Conservation (phyloP, 2,329 filamentous ascomycete genomes). For the Pyrenophora graminea region DNA sequence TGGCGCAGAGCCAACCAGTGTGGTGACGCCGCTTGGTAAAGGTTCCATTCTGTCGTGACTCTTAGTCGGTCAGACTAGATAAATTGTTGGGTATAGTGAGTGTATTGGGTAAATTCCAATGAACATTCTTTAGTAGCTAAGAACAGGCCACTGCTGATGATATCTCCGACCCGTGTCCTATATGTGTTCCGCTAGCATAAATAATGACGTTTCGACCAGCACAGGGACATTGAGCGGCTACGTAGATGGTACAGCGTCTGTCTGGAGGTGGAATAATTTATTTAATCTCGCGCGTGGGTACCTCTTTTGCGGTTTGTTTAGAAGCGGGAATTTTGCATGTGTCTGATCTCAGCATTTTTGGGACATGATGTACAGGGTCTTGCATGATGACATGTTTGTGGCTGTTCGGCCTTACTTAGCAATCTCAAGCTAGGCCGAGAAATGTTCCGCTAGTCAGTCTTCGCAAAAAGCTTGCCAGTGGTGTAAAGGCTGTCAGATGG, state of each 20-base stretch:
- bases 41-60: constrained; percentile 7
- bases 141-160: too few relatives aligned
- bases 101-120: background rate
- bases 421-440: constrained; percentile 13
- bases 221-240: background rate
- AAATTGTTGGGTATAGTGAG: constrained; percentile 1
- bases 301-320: constrained; percentile 5
- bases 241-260: constrained; percentile 7
- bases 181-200: too few relatives aligned
- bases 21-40: constrained; percentile 10
- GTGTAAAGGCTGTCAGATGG: constrained; percentile 3
- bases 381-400: constrained; percentile 24
- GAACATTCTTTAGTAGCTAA: background rate
- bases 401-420: constrained; percentile 1
- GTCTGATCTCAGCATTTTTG: constrained; percentile 28
- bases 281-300: background rate
- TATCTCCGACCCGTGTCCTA: too few relatives aligned
- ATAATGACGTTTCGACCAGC: too few relatives aligned
- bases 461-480: background rate
- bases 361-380: constrained; percentile 29
- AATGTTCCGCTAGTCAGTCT: constrained; percentile 8
- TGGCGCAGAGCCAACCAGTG: constrained; percentile 3
- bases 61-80: constrained; percentile 2
- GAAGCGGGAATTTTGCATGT: constrained; percentile 19
- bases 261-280: background rate